These are phyloP conservation scores for Melastoma malabathricum DNA, from an alignment of 345 rosid species.

Conservation along the genomic window DNA sequence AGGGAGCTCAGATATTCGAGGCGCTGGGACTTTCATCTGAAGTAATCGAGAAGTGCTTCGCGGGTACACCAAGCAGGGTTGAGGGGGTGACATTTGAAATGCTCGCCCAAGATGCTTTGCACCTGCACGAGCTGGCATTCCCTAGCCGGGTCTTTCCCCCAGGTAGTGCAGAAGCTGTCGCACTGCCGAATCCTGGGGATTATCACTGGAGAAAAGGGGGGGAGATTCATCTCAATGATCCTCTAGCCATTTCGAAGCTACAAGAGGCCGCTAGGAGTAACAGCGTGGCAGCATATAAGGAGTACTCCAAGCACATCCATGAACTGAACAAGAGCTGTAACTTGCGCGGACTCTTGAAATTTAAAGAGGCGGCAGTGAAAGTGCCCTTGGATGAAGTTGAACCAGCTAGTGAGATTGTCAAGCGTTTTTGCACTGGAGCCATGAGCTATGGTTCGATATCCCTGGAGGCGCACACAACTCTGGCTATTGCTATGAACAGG, in stretches of 20 bases:
- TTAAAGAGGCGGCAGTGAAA: constrained; percentile 49
- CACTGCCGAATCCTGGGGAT: constrained; percentile 89
- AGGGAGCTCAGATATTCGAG: constrained; percentile 99
- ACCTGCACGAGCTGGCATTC: constrained; percentile 82
- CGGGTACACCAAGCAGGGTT: constrained; percentile 98
- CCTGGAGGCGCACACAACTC: constrained; percentile 75
- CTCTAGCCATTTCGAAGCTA: constrained; percentile 87
- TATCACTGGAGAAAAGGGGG: constrained; percentile 99
- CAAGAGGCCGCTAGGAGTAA: constrained; percentile 91
- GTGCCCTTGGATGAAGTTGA: constrained; percentile 82
- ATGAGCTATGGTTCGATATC: constrained; percentile 99
- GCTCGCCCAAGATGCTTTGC: constrained; percentile 85
- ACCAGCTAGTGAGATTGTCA: constrained; percentile 95
- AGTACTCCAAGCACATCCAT: constrained; percentile 80
- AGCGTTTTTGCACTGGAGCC: constrained; percentile 96
- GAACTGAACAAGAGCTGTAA: constrained; percentile 85
- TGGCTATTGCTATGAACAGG: constrained; percentile 90
- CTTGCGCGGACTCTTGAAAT: constrained; percentile 85
- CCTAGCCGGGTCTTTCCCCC: constrained; percentile 59
- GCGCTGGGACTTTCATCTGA: constrained; percentile 94
- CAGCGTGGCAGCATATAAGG: constrained; percentile 90
- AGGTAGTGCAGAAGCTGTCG: constrained; percentile 94
- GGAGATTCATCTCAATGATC: constrained; percentile 94
- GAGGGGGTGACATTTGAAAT: constrained; percentile 98
- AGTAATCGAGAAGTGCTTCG: constrained; percentile 94